These are phyloP conservation scores for Martiniozyma abietophila DNA, from an alignment of 805 yeast species.

Conservation along the genomic window DNA sequence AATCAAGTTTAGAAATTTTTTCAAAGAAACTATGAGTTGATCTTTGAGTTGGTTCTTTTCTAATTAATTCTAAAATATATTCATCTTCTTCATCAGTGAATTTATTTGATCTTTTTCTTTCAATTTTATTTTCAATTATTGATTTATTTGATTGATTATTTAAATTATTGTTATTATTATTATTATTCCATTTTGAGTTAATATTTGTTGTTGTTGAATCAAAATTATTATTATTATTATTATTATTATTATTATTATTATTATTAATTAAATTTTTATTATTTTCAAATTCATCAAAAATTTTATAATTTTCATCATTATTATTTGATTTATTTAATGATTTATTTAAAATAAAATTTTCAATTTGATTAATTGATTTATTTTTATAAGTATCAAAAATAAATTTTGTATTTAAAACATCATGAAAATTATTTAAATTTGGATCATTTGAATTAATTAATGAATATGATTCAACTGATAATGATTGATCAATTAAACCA, in stretches of 20 bases:
- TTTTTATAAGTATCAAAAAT: conserved; percentile 18
- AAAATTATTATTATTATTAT: no score
- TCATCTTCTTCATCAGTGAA: conserved; percentile 61
- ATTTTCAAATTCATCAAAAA: no score
- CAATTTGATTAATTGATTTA: no score
- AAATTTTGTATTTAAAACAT: conserved; percentile 18
- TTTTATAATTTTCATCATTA: no score
- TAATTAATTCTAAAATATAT: conserved; percentile 54
- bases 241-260: no score
- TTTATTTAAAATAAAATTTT: no score
- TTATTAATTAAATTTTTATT: no score
- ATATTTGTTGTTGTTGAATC: no score
- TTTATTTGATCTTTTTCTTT: conserved; percentile 29
- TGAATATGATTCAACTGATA: conserved; percentile 9
- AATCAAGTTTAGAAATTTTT: conserved; percentile 42
- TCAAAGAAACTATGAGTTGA: conserved; percentile 62
- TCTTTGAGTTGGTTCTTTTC: conserved; percentile 57
- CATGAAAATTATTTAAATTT: conserved; percentile 11
- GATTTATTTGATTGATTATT: no score
- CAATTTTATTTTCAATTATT: not conserved
- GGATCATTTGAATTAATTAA: conserved; percentile 14
- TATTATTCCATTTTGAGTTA: no score
- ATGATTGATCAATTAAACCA: conserved; percentile 14
- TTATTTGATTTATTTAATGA: no score
- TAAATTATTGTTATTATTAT: no score